phyloP scores from a whole-genome alignment of 805 yeast genomes.

The Vanderwaltozyma polyspora region DNA sequence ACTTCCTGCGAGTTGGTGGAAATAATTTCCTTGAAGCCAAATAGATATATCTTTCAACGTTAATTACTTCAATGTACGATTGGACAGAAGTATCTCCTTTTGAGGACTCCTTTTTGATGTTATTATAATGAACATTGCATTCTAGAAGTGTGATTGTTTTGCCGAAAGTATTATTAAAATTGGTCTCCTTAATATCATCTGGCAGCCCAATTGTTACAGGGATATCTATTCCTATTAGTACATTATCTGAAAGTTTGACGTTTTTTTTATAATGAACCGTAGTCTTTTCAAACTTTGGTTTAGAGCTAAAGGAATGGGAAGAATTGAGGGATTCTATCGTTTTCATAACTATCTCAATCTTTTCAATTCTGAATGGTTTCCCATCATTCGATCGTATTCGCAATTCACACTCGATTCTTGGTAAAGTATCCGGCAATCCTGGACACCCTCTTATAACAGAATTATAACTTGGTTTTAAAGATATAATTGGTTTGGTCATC shows the following conservation, averaged over 20 bases:
- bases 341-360: constrained; percentile 37
- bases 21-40: constrained; percentile 46
- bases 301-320: constrained; percentile 13
- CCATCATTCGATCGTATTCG: constrained; percentile 44
- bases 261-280: constrained; percentile 25
- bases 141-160: constrained; percentile 37
- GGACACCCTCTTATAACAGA: constrained; percentile 57
- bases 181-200: constrained; percentile 42
- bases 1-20: constrained; percentile 37
- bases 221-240: constrained; percentile 41
- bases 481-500: constrained; percentile 25
- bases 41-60: constrained; percentile 45
- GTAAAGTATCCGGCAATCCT: constrained; percentile 51
- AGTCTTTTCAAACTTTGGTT: constrained; percentile 15
- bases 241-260: constrained; percentile 11
- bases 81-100: not conserved
- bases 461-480: constrained; percentile 39
- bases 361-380: constrained; percentile 35
- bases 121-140: constrained; percentile 15
- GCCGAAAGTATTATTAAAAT: constrained; percentile 37
- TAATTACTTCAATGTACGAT: constrained; percentile 28
- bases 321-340: constrained; percentile 39
- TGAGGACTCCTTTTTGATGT: not conserved
- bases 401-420: constrained; percentile 47
- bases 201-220: constrained; percentile 50